Evolutionary conservation across 805 yeast genomes (phyloP), one percentile per base, ranked within the genome.

Genomic region (Barnettozyma sucrosica): DNA sequence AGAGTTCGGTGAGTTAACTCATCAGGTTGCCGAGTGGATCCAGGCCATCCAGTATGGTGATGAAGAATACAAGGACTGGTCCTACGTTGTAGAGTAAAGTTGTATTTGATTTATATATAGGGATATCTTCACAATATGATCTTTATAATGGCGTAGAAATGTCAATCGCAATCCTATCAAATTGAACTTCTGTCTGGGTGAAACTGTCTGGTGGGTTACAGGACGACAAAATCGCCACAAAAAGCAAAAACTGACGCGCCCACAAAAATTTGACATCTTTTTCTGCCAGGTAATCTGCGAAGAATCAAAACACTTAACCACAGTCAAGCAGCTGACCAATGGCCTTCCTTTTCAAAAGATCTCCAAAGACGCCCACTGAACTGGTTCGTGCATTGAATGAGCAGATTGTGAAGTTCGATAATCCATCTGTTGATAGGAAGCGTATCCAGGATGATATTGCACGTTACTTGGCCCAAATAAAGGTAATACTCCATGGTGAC

Each of bases 331-430:
- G 23, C 23, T 9, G 23, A 20, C 9, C 37, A 37, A 89, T 90
- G 97, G 85, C 97, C 11, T 92, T 92, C 59, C 71, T 93, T 57
- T 92, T 93, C 75, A 86, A 89, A 55, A 76, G 96, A 60, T 87
- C 83, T 61, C 96, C 95, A 9, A 89, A 89, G 65, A 82, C 96
- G 1, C 95, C 97, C 2, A 77, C 78, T 18, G 99, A 92, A 59
- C 76, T 89, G 49, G 84, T 89, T 3, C 75, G 87, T 43, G 80
- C 82, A 7, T 72, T 89, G 51, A 78, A 79, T 52, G 98, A 92
- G 42, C 86, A 80, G 58, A 73, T 89, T 10, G 62, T 72, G 14
- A 85, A 85, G 61, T 70, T 85, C 19, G 61, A 64, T 19, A 60
- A 51, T 19, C 47, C 66, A 5, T 52, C 62, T 7, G 62, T 61